Evolutionary conservation across 2,329 filamentous ascomycete species (phyloP).

Genomic region (Claviceps sp.): DNA sequence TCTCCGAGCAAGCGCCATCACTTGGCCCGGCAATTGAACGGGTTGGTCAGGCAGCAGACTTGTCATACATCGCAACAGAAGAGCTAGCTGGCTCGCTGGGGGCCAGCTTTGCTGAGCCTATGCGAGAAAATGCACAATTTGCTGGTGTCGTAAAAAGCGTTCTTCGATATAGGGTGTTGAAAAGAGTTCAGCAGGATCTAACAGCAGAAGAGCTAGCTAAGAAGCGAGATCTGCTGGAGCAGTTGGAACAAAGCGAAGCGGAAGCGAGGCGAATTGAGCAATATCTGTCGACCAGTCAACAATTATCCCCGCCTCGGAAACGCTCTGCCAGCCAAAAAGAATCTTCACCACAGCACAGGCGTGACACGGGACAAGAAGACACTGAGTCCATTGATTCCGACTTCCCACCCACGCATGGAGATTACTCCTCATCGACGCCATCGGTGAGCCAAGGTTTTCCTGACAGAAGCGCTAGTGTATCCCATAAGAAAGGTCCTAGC

Average conservation of each 20-base stretch:
- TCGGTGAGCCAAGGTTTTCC: slow-evolving; percentile 62
- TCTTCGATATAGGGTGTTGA: slow-evolving; percentile 77
- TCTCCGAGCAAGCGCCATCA: slow-evolving; percentile 81
- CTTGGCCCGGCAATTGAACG: slow-evolving; percentile 89
- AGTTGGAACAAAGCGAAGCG: slow-evolving; percentile 83
- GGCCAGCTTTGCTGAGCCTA: slow-evolving; percentile 89
- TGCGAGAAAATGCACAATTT: slow-evolving; percentile 96
- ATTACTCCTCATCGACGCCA: slow-evolving; percentile 47
- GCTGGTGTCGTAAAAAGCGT: slow-evolving; percentile 86
- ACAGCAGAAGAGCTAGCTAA: slow-evolving; percentile 85
- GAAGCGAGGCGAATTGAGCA: slow-evolving; percentile 91
- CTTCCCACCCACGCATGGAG: slow-evolving; percentile 80
- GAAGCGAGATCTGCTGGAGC: slow-evolving; percentile 69
- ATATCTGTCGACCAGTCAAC: slow-evolving; percentile 66
- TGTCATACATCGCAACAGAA: slow-evolving; percentile 89
- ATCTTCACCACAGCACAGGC: slow-evolving; percentile 31
- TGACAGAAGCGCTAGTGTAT: slow-evolving; percentile 31
- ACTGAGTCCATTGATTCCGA: slow-evolving; percentile 90
- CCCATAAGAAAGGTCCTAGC: slow-evolving; percentile 69
- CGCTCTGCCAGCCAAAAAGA: slow-evolving; percentile 51
- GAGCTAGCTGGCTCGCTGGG: slow-evolving; percentile 81
- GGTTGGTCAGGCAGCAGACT: slow-evolving; percentile 86
- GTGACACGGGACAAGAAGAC: slow-evolving; percentile 54
- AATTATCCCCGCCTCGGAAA: slow-evolving; percentile 44
- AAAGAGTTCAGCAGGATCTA: slow-evolving; percentile 95